Conservation (phyloP, 768 basidiomycete genomes). For the Crepidotus variabilis region DNA sequence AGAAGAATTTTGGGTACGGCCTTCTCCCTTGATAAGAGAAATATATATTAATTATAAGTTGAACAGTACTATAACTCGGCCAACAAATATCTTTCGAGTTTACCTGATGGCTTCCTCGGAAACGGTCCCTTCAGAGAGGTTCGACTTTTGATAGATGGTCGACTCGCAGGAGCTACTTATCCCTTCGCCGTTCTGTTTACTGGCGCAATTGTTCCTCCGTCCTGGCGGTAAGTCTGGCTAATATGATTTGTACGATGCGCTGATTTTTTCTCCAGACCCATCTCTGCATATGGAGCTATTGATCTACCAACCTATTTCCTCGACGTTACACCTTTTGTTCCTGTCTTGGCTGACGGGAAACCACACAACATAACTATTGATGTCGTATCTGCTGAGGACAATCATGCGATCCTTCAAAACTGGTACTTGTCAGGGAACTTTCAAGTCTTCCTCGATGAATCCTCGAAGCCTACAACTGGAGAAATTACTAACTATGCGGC, state of each 20-base stretch:
- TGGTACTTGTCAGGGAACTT: slow-evolving; percentile 76
- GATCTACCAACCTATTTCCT: slow-evolving; percentile 77
- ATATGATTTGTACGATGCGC: background rate
- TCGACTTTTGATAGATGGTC: slow-evolving; percentile 41
- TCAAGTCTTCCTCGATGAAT: slow-evolving; percentile 63
- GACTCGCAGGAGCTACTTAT: slow-evolving; percentile 45
- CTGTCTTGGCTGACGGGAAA: slow-evolving; percentile 60
- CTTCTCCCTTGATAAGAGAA: background rate
- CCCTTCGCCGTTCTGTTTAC: slow-evolving; percentile 67
- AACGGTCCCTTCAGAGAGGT: slow-evolving; percentile 52
- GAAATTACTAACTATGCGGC: slow-evolving; percentile 57
- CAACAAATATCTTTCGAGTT: slow-evolving; percentile 49
- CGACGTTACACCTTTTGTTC: slow-evolving; percentile 79
- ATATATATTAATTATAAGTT: background rate
- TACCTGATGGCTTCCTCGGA: slow-evolving; percentile 45
- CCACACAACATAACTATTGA: slow-evolving; percentile 71
- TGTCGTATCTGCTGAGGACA: slow-evolving; percentile 62
- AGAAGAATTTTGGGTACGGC: slow-evolving; percentile 71
- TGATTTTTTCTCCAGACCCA: slow-evolving; percentile 39
- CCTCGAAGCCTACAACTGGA: slow-evolving; percentile 61
- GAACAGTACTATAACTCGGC: slow-evolving; percentile 65
- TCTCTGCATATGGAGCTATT: slow-evolving; percentile 72
- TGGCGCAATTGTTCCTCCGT: slow-evolving; percentile 65
- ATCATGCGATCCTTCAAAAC: slow-evolving; percentile 66
- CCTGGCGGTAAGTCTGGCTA: slow-evolving; percentile 37